Percentiles rank a stretch among this genome's conserved stretches.
Evolutionary conservation across 306 rosid species (phyloP).

Genomic region (Crotalaria pallida): DNA sequence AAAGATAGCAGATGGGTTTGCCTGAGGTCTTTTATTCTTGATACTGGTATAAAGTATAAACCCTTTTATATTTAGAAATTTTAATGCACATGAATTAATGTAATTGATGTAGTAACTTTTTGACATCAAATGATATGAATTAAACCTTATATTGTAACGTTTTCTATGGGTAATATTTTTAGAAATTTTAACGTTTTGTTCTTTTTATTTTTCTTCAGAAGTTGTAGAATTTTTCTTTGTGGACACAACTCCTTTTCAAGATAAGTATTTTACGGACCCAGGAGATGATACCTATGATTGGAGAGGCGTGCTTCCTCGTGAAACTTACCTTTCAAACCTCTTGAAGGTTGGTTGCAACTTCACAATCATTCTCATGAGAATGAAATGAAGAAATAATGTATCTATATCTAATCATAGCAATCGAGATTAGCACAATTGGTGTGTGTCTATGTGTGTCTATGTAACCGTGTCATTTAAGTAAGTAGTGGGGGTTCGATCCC

Average conservation of each 20-base stretch:
- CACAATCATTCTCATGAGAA: neutral
- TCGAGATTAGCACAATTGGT: too few species aligned
- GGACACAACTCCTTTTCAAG: constrained; percentile 76
- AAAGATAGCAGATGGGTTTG: constrained; percentile 67
- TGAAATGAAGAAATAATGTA: neutral
- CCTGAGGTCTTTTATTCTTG: constrained; percentile 57
- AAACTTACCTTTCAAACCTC: constrained; percentile 46
- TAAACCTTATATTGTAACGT: neutral
- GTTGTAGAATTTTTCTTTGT: constrained; percentile 70
- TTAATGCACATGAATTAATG: neutral
- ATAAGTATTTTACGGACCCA: constrained; percentile 51
- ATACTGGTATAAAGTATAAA: constrained; percentile 48
- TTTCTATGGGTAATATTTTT: too few species aligned
- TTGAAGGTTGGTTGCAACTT: constrained; percentile 37
- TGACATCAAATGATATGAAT: neutral
- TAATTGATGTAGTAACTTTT: neutral
- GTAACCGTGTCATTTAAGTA: too few species aligned
- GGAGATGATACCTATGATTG: constrained; percentile 52
- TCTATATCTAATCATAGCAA: too few species aligned
- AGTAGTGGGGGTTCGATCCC: too few species aligned
- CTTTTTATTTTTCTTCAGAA: constrained; percentile 20
- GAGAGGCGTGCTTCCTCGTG: constrained; percentile 62
- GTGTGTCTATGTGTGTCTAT: too few species aligned
- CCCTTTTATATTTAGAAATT: neutral
- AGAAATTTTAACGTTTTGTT: too few species aligned